These are phyloP conservation scores for Bidens hawaiensis DNA, from an alignment of 140 eudicot genomes.

Conservation along the genomic window DNA sequence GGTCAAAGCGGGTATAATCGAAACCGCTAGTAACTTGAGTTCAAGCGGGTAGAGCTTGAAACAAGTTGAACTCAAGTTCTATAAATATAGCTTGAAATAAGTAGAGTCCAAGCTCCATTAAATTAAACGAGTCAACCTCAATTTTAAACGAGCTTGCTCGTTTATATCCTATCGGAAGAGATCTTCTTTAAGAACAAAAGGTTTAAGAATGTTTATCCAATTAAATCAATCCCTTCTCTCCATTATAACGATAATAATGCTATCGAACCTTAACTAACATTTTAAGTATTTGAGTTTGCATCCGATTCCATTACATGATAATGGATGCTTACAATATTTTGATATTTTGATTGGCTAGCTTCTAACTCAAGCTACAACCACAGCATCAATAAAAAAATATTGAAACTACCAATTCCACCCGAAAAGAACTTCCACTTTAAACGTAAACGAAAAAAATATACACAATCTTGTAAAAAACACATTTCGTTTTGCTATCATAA, in stretches of 20 bases:
- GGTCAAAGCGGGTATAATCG: no score
- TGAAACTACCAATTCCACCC: not conserved
- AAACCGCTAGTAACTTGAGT: no score
- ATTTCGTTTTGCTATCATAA: not conserved
- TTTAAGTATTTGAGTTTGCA: slow-evolving; percentile 12
- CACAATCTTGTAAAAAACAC: not conserved
- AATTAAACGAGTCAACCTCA: no score
- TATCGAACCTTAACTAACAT: slow-evolving; percentile 31
- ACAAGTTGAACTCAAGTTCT: no score
- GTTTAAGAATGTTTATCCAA: slow-evolving; percentile 10
- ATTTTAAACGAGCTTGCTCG: no score
- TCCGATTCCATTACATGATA: slow-evolving; percentile 34
- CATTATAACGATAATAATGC: slow-evolving; percentile 18
- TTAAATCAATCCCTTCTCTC: slow-evolving; percentile 11
- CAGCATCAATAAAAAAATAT: not conserved
- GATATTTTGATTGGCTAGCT: slow-evolving; percentile 27
- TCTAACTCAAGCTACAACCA: slow-evolving; percentile 27
- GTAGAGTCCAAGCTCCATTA: no score
- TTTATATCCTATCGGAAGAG: no score
- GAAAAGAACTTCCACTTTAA: slow-evolving; percentile 22
- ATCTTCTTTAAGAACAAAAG: no score
- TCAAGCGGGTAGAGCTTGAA: no score
- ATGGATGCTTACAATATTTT: slow-evolving; percentile 13
- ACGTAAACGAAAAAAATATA: not conserved
- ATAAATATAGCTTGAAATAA: no score